Conservation (phyloP, 2,329 filamentous ascomycete genomes). For the Penicillium hesseltinei region DNA sequence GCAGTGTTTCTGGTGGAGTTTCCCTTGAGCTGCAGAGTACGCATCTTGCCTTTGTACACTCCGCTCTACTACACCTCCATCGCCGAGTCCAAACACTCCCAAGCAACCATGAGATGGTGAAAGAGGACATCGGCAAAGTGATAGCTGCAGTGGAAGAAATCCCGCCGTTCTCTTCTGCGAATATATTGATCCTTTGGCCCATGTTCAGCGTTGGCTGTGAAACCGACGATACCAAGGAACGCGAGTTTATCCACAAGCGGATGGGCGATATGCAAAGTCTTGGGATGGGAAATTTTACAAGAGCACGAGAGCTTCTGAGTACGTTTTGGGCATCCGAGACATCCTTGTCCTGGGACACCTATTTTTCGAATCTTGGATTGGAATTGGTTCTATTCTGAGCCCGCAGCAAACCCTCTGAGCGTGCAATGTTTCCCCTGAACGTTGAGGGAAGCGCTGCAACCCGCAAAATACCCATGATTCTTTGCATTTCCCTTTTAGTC, state of each 20-base stretch:
- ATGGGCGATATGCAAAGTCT: conserved; percentile 30
- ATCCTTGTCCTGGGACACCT: conserved; percentile 21
- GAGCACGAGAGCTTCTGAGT: conserved; percentile 20
- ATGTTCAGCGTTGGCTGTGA: conserved; percentile 35
- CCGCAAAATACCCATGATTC: too few species aligned
- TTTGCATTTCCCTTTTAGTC: too few species aligned
- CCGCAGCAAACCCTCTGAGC: background rate
- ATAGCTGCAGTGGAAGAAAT: conserved; percentile 21
- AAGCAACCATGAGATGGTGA: conserved; percentile 19
- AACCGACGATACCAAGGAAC: conserved; percentile 18
- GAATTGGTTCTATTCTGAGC: conserved; percentile 28
- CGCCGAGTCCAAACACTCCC: conserved; percentile 25
- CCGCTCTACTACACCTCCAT: conserved; percentile 30
- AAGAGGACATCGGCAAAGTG: conserved; percentile 20
- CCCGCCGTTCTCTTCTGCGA: conserved; percentile 23
- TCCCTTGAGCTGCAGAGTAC: conserved; percentile 21
- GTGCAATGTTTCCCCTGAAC: too few species aligned
- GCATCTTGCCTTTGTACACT: conserved; percentile 28
- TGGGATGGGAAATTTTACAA: conserved; percentile 32
- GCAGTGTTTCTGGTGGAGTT: conserved; percentile 2
- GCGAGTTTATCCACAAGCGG: conserved; percentile 20
- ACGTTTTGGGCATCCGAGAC: conserved; percentile 24
- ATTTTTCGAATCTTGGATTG: conserved; percentile 20
- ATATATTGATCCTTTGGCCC: conserved; percentile 33
- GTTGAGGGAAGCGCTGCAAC: too few species aligned